Evolutionary conservation across 257 asterid species (phyloP).

Genomic region (Solanum paucissectum): DNA sequence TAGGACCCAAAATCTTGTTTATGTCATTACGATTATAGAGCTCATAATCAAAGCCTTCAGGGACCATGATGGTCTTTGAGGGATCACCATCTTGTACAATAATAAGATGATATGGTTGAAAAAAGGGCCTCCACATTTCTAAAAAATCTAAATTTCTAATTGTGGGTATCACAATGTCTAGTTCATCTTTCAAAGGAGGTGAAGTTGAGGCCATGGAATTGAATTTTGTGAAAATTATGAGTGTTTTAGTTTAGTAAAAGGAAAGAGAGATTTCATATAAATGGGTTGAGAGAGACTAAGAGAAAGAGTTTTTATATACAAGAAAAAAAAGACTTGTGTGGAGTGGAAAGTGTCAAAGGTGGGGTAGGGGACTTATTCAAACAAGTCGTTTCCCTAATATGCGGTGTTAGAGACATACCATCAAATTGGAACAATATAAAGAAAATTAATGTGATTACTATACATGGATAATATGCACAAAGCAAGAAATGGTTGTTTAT

Average conservation of each 20-base stretch:
- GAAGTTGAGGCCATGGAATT: constrained; percentile 25
- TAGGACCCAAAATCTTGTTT: not conserved
- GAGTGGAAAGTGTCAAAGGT: not conserved
- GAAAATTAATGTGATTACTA: not conserved
- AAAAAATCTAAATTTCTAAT: not conserved
- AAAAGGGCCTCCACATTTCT: not conserved
- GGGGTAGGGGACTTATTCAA: not conserved
- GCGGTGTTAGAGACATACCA: not conserved
- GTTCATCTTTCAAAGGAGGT: not conserved
- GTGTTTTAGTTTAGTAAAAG: not conserved
- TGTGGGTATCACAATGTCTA: not conserved
- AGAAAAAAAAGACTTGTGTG: not conserved
- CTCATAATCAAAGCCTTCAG: not conserved
- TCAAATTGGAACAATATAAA: not conserved
- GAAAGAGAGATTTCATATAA: not conserved
- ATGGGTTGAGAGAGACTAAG: not conserved
- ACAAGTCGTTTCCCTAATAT: not conserved
- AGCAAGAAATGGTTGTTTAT: not conserved
- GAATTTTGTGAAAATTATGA: not conserved
- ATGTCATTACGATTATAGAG: not conserved
- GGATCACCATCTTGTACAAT: not conserved
- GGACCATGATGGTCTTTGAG: not conserved
- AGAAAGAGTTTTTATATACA: not conserved
- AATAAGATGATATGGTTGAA: not conserved
- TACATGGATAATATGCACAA: not conserved